Evolutionary conservation across 23 red algal species (phyloP), one percentile per base, ranked within the genome.

Genomic region (Agarophyton chilense): DNA sequence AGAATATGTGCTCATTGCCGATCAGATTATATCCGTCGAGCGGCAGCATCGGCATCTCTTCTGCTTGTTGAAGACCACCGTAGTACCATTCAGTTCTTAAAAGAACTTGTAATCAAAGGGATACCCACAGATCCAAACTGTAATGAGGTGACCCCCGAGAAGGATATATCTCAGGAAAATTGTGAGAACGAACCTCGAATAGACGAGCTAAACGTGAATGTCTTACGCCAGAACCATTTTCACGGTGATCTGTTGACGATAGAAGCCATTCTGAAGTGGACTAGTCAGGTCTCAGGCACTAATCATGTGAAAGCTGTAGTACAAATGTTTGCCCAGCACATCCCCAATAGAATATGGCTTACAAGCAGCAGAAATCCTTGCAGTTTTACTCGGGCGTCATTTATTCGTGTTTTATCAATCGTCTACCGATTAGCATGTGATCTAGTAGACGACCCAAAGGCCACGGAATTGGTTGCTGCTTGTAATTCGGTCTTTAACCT

Each of bases 241-340:
- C 85, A 89, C 55, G 85, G 85, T 64, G 85, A 89, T 40, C 21
- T 89, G 24, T 45, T 78, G 50, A 78, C 85, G 13, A 21, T 89
- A 13, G 35, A 22, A 60, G 85, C 70, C 53, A 78, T 89, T 63
- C 44, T 89, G 54, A 12, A 67, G 17, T 26, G 73, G 10, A 89
- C 45, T 14, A 50, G 52, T 43, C 73, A 36, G 32, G 43, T 28
- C 45, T 25, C 58, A 38, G 40, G 35, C 29, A 16, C 31, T 49
- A 21, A 44, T 19, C 24, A 89, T n/a, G 49, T 57, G 54, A 61
- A 49, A 38, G 42, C 52, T 9, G 41, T 78, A 29, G 53, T 89
- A 36, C 19, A 44, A 22, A 60, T 74, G 0, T 64, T 89, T 53
- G 70, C 85, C n/a, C 0, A 77, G 29, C 21, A 35, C 16, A 56